Evolutionary conservation across 73 alveolate genomes (phyloP), one percentile per base, ranked within the genome.

Genomic region (Symbiodinium natans): DNA sequence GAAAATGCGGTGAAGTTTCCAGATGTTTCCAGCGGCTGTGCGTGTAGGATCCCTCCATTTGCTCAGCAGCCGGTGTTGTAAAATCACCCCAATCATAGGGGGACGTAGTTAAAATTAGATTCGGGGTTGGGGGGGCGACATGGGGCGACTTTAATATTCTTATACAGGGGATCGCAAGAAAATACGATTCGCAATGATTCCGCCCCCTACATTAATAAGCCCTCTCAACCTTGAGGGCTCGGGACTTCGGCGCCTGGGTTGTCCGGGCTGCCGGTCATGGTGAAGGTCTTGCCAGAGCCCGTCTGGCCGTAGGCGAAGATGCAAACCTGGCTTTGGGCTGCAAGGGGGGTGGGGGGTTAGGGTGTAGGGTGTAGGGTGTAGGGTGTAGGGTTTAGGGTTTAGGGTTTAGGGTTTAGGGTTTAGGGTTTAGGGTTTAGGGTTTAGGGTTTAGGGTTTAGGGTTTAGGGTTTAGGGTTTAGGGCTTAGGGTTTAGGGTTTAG

Each of bases 281-380:
- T 74, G 92, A 92, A 77, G 59, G 92, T 77, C 92, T 92, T 92
- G 43, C 98, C 98, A 41, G 82, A 40, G 68, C 98, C 98, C 6
- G 98, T 92, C 75, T 92, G 98, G 83, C 98, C 98, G 31, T 92
- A 92, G 10, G 98, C 98, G 68, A 92, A 92, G 68, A 92, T 92
- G 71, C 98, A 92, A 36, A 92, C 98, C 97, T 90, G 9, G 39
- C 13, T 6, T 46, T 46, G 59, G 13, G 59, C 59, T 46, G 6
- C 13, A 13, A 46, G 59, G 13, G 13, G 13, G 59, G 6, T 21
- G 5, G 25, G 33, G 25, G 5, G 74, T 13, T 9, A 56, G 25
- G 74, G 31, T 2, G 74, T 9, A 8, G 74, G 10, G 0, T 56
- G 10, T 56, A 10, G 33, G 75, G 75, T 15, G 7, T 21, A n/a